Evolutionary conservation across 2,329 filamentous ascomycete species (phyloP), one percentile per base, ranked within the genome.

Genomic region (Venturia carpophila): DNA sequence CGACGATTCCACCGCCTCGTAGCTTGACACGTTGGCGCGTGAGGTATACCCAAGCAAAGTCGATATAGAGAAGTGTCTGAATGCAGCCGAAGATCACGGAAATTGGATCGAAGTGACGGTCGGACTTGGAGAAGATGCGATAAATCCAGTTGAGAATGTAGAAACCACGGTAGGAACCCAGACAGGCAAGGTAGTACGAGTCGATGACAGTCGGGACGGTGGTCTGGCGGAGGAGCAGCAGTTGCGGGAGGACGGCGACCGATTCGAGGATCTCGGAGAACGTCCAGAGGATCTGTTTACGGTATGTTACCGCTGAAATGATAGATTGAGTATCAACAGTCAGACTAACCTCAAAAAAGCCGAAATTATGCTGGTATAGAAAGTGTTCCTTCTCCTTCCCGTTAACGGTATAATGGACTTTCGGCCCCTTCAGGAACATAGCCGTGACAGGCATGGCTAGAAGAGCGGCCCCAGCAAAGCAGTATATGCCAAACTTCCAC

Each of bases 41-140:
- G 79, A 90, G 97, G 80, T 97, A 97, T 1, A 97, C 92, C 92
- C 92, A 97, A 43, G 91, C 92, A 74, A 97, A 97, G 77, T 97
- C 93, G 70, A 92, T 75, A 76, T 97, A 97, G 55, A 97, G 84
- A 0, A 89, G 87, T 0, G 92, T 97, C 78, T 97, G 93, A 34
- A 97, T 80, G 67, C 95, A 79, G 65, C 93, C 93, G 71, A 96
- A 97, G 67, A 95, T 84, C 73, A 94, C 85, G 9, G 90, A 87
- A 11, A 93, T 84, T 3, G 85, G 82, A 70, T 92, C 88, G 67
- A 87, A 86, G 68, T 81, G 79, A 52, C 78, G 75, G 70, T 85
- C 83, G 39, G 80, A 79, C 11, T 81, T 79, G 71, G 89, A 86
- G 27, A 85, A 76, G 69, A 34, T 82, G 41, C 90, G 86, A 67